phyloP scores from a whole-genome alignment of 352 stramenopile species.

The Globisporangium uncinulatum region DNA sequence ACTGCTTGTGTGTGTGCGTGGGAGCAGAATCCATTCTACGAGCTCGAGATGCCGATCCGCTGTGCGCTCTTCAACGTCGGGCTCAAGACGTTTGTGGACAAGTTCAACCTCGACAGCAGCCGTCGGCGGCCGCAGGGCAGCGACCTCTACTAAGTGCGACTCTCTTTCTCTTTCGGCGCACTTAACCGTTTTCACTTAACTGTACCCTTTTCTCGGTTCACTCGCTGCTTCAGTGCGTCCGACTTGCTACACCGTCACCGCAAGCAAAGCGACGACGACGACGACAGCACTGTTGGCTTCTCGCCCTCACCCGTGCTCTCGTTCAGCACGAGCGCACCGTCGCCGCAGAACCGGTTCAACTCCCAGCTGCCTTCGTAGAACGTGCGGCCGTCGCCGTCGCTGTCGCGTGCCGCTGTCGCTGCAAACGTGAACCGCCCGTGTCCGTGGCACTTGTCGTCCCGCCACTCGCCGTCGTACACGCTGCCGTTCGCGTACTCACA shows the following conservation, averaged over 20 bases:
- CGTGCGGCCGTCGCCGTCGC: constrained; percentile 28
- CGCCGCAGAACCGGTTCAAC: constrained; percentile 61
- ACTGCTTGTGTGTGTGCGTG: background rate
- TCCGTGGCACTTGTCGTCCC: constrained; percentile 75
- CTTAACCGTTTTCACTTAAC: background rate
- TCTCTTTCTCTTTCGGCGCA: background rate
- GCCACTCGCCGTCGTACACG: constrained; percentile 80
- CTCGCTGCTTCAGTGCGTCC: too few species aligned
- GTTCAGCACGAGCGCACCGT: constrained; percentile 58
- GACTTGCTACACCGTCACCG: too few species aligned
- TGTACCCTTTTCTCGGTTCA: background rate
- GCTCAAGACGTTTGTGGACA: constrained; percentile 86
- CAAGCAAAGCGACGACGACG: too few species aligned
- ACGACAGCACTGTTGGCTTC: too few species aligned
- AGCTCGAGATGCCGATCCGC: constrained; percentile 94
- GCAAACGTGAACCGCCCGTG: constrained; percentile 61
- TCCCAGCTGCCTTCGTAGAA: constrained; percentile 85
- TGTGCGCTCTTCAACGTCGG: constrained; percentile 90
- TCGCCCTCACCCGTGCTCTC: constrained; percentile 15
- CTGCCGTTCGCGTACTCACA: constrained; percentile 60
- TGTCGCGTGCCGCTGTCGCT: constrained; percentile 17
- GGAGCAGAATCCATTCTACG: constrained; percentile 91
- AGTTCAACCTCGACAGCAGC: constrained; percentile 68
- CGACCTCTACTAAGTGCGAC: constrained; percentile 23
- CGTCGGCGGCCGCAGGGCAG: constrained; percentile 45